Conservation (phyloP, 2,329 filamentous ascomycete species). For the Chlorencoelia australis region DNA sequence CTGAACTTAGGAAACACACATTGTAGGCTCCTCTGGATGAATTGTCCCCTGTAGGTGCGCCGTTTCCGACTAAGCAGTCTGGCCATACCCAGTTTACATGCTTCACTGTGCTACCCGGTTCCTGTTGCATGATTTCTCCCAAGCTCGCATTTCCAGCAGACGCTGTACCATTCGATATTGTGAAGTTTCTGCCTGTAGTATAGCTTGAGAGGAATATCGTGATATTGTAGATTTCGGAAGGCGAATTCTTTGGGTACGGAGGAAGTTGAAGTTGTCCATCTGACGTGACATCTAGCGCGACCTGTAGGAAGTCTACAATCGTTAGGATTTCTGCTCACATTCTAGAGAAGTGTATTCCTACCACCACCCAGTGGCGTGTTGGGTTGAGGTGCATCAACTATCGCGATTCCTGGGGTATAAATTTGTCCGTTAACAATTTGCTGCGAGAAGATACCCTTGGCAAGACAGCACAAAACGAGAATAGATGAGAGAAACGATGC, state of each 20-base stretch:
- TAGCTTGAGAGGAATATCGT: conserved; percentile 59
- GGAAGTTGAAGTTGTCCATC: conserved; percentile 53
- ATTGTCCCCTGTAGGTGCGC: conserved; percentile 24
- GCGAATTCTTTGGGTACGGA: conserved; percentile 41
- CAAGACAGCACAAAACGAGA: conserved; percentile 11
- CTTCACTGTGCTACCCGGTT: conserved; percentile 59
- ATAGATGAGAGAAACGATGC: conserved; percentile 11
- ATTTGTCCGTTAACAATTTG: conserved; percentile 55
- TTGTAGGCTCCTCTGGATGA: conserved; percentile 55
- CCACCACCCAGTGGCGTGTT: conserved; percentile 54
- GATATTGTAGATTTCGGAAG: conserved; percentile 51
- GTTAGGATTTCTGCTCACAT: conserved; percentile 3
- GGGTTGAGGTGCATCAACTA: conserved; percentile 56
- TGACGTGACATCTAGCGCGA: conserved; percentile 57
- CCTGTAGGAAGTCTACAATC: conserved; percentile 40
- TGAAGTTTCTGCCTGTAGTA: conserved; percentile 54
- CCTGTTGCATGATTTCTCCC: conserved; percentile 52
- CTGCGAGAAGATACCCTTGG: conserved; percentile 31
- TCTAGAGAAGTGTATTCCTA: conserved; percentile 27
- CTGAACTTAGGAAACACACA: conserved; percentile 11
- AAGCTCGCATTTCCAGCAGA: conserved; percentile 41
- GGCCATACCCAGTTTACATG: conserved; percentile 67
- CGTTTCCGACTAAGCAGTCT: conserved; percentile 53
- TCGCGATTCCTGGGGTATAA: conserved; percentile 57
- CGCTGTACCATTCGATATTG: conserved; percentile 53